Evolutionary conservation across 768 basidiomycete genomes (phyloP).

Genomic region (Boletus speciosus): DNA sequence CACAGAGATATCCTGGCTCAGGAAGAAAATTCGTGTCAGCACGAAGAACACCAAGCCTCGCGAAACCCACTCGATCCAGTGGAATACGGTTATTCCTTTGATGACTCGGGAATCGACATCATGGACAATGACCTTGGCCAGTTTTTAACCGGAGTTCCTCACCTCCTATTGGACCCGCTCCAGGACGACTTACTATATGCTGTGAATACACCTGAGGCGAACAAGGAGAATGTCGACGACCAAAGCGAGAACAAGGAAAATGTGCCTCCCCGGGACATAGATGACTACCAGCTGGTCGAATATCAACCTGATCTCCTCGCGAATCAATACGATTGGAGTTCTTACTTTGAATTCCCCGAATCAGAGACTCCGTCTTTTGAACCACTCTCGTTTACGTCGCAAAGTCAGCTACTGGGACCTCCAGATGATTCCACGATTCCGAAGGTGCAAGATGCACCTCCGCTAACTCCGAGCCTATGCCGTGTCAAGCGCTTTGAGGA

Average conservation of each 20-base stretch:
- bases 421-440: slow-evolving; percentile 1
- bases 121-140: slow-evolving; percentile 5
- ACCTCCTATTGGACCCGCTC: slow-evolving; percentile 1
- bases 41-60: not conserved
- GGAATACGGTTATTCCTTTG: slow-evolving; percentile 6
- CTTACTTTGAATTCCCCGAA: slow-evolving; percentile 21
- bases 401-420: slow-evolving; percentile 10
- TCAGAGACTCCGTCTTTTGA: slow-evolving; percentile 21
- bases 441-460: not conserved
- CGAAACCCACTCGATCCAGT: not conserved
- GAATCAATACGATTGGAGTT: slow-evolving; percentile 20
- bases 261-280: slow-evolving; percentile 2
- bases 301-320: not conserved
- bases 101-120: slow-evolving; percentile 16
- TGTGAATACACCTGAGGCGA: slow-evolving; percentile 1
- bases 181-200: slow-evolving; percentile 3
- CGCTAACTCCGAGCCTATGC: slow-evolving; percentile 2
- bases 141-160: slow-evolving; percentile 1
- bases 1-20: not conserved
- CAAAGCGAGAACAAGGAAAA: slow-evolving; percentile 19
- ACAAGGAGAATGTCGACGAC: slow-evolving; percentile 14
- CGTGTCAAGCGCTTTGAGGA: not conserved
- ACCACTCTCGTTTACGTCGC: slow-evolving; percentile 24
- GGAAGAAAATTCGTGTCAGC: not conserved
- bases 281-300: not conserved